A percentile compares a stretch with the other conserved stretches of the same genome.
Conservation (phyloP, 345 rosid genomes). For the Moricandia moricandioides region DNA sequence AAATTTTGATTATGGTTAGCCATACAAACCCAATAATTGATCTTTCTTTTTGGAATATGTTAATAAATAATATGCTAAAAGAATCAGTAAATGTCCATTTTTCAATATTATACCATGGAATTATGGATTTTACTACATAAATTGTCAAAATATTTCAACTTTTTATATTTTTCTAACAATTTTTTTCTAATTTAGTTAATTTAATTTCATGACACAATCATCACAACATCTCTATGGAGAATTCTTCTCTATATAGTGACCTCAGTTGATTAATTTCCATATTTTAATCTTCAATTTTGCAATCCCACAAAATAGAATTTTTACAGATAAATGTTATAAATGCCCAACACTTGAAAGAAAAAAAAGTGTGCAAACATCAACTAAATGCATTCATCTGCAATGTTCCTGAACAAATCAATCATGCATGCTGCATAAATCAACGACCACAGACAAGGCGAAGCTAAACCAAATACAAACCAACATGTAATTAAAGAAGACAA, state of each 20-base stretch:
- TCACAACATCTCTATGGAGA: constrained; percentile 11
- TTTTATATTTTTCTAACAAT: no score
- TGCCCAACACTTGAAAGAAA: not conserved
- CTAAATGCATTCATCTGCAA: constrained; percentile 11
- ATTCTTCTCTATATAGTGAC: constrained; percentile 14
- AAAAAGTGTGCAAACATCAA: constrained; percentile 9
- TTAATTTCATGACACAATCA: not conserved
- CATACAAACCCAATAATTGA: no score
- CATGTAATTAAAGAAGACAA: not conserved
- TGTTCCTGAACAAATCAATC: constrained; percentile 18
- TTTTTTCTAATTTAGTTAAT: no score
- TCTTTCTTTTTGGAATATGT: no score
- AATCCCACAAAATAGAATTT: constrained; percentile 22
- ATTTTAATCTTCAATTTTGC: constrained; percentile 15
- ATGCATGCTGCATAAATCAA: constrained; percentile 16
- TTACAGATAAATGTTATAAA: constrained; percentile 2
- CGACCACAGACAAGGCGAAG: constrained; percentile 1
- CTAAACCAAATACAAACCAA: constrained; percentile 12
- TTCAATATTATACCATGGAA: no score
- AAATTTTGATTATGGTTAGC: no score
- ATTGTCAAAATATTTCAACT: no score
- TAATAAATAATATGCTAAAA: no score
- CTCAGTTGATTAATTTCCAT: constrained; percentile 8
- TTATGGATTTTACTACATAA: no score
- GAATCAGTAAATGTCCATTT: no score